Base-by-base conservation (phyloP, 768 basidiomycete species). In the Tylopilus plumbeoviolaceoides region DNA sequence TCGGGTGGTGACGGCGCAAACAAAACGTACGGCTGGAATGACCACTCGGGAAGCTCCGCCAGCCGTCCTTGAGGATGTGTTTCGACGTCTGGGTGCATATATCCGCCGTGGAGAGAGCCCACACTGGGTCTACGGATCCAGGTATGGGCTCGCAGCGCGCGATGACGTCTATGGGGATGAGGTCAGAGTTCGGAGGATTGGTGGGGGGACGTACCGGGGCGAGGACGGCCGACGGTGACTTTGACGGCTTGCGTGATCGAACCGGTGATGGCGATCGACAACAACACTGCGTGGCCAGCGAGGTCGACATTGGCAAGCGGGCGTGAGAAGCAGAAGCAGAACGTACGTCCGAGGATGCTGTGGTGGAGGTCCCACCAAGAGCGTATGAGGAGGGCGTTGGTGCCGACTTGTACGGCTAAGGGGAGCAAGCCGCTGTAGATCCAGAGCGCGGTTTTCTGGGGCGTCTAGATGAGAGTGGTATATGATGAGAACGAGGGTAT, bases 351-450 rank as follows among this genome's bases (percentile, higher is more conserved):
- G 27, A 70, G 64, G n/a, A 57, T 45, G 45, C 86, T 75, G 60
- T 84, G 87, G 66, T 97, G 94, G 20, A 89, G 68, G 63, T 95
- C 95, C 92, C 93, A 95, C 78, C 83, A 84, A 1, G 83, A 87
- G 12, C 89, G 81, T 15, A 89, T 72, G 17, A 89, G 84, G n/a
- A 87, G 40, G 17, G 82, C 42, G 55, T 89, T 89, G 61, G 92
- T 74, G 21, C 85, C 53, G 28, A 81, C 73, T 61, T 91, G 83
- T n/a, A 87, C 66, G 36, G 81, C 57, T 4, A 90, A 63, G 0
- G 95, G 95, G 2, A 88, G 74, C 1, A 79, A 78, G 8, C 4
- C 18, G 14, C 55, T 18, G 50, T 83, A 78, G 4, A 81, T 33
- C 59, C 75, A 73, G 3, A 83, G 64, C 27, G 72, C 77, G 65